These are phyloP conservation scores for Fusarium equiseti DNA, from an alignment of 2,329 filamentous ascomycete genomes.

Conservation along the genomic window DNA sequence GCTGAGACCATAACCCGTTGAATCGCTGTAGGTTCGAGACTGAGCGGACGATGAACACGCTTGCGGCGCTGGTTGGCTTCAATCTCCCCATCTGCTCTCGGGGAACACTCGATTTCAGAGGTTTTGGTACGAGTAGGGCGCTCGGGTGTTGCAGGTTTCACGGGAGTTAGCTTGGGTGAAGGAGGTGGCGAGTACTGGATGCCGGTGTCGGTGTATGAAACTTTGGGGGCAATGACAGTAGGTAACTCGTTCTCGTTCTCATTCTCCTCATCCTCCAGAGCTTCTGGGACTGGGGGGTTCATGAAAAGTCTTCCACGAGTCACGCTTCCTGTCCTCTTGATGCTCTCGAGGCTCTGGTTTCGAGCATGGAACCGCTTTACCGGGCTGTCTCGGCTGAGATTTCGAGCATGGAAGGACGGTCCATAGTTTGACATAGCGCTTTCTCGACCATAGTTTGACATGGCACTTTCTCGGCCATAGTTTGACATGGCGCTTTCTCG, in stretches of 20 bases:
- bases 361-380: constrained; percentile 63
- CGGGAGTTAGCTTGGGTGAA: constrained; percentile 69
- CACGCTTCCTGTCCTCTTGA: constrained; percentile 67
- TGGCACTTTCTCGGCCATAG: constrained; percentile 70
- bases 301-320: constrained; percentile 65
- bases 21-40: constrained; percentile 59
- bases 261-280: constrained; percentile 67
- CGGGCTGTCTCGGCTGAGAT: constrained; percentile 69
- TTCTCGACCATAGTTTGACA: constrained; percentile 71
- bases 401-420: constrained; percentile 63
- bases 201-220: constrained; percentile 77
- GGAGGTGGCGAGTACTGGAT: constrained; percentile 87
- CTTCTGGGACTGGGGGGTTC: constrained; percentile 68
- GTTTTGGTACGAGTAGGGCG: constrained; percentile 55
- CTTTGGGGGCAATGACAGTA: constrained; percentile 52
- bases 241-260: constrained; percentile 61
- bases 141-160: constrained; percentile 59
- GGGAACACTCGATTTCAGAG: constrained; percentile 57
- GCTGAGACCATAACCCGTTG: constrained; percentile 71
- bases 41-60: constrained; percentile 68
- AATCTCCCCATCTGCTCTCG: constrained; percentile 67
- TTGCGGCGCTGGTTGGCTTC: constrained; percentile 82
- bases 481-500: constrained; percentile 71
- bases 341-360: constrained; percentile 70
- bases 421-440: constrained; percentile 66